Evolutionary conservation across 108 stramenopile species (phyloP).

Genomic region (Pseudonitzschia delicatissima): DNA sequence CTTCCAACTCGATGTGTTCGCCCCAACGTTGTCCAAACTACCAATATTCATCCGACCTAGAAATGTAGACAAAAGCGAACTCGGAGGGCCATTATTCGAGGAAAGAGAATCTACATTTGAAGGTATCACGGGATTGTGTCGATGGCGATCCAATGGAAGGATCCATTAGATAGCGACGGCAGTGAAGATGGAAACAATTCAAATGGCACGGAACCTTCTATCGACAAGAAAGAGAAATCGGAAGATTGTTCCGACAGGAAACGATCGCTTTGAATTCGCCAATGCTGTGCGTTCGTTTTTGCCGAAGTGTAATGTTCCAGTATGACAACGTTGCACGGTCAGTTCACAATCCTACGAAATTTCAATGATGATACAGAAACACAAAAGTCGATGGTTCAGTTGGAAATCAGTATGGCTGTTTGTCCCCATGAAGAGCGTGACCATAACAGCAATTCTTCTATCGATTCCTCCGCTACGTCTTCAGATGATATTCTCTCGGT

Average conservation of each 20-base stretch:
- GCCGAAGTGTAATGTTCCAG: constrained; percentile 29
- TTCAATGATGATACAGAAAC: not conserved
- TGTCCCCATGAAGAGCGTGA: constrained; percentile 34
- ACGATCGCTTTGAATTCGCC: constrained; percentile 5
- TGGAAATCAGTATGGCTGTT: constrained; percentile 64
- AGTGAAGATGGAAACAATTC: constrained; percentile 14
- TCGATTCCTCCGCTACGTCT: too few relatives aligned
- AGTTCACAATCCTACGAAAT: constrained; percentile 47
- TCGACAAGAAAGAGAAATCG: not conserved
- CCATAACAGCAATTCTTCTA: not conserved
- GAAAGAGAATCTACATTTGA: too few relatives aligned
- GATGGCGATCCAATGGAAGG: not conserved
- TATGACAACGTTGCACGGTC: constrained; percentile 61
- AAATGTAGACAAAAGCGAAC: not conserved
- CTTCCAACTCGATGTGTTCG: constrained; percentile 76
- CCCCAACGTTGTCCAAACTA: constrained; percentile 53
- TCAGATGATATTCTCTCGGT: not conserved
- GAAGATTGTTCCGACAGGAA: not conserved
- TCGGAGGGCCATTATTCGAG: not conserved
- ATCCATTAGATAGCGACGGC: constrained; percentile 8
- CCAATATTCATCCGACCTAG: constrained; percentile 62
- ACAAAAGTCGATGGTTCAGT: constrained; percentile 32
- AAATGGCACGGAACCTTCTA: not conserved
- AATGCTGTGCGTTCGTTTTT: constrained; percentile 16
- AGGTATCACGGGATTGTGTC: not conserved